phyloP scores from a whole-genome alignment of 768 basidiomycete species.

The Kwoniella europaea region DNA sequence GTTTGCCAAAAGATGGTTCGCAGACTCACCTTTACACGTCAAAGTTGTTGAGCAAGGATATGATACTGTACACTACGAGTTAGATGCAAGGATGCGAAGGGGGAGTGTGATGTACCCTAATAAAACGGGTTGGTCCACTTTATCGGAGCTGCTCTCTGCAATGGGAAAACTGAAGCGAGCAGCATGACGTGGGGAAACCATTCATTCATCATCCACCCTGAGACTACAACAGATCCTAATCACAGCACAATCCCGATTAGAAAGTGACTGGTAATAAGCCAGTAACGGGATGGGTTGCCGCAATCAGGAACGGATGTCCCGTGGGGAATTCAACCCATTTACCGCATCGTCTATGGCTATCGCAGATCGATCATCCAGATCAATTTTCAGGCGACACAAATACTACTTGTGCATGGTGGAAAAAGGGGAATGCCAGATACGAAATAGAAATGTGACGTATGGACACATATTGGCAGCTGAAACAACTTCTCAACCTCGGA shows the following conservation, averaged over 20 bases:
- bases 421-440: too few species aligned
- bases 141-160: neutral
- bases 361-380: neutral
- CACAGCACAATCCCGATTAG: too few species aligned
- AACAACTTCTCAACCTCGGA: too few species aligned
- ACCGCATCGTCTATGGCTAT: neutral
- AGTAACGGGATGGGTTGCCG: neutral
- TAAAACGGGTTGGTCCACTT: neutral
- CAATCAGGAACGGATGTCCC: neutral
- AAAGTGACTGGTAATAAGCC: neutral
- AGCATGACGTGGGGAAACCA: neutral
- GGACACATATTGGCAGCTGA: too few species aligned
- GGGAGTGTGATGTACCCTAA: neutral
- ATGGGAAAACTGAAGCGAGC: neutral
- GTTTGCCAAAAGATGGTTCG: neutral
- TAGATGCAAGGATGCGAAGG: neutral
- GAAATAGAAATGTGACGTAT: too few species aligned
- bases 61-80: too few species aligned
- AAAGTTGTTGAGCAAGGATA: neutral
- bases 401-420: too few species aligned
- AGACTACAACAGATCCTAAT: neutral
- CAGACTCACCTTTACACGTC: neutral
- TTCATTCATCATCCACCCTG: neutral
- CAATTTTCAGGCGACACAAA: too few species aligned
- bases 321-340: neutral